Evolutionary conservation across 2,329 filamentous ascomycete species (phyloP).

Genomic region (Rhinocladiella similis): DNA sequence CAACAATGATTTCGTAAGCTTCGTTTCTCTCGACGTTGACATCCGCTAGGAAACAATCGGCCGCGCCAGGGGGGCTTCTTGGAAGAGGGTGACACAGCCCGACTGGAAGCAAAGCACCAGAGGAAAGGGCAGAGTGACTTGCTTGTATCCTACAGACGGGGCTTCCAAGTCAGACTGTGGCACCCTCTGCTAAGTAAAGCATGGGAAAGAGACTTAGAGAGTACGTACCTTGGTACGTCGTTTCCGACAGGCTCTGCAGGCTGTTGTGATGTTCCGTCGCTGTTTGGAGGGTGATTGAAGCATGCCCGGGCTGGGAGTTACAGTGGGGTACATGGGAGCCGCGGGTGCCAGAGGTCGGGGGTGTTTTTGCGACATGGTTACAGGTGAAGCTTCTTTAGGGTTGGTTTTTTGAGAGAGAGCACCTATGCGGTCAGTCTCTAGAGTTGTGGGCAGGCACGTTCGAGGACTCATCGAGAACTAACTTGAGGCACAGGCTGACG

Average conservation of each 20-base stretch:
- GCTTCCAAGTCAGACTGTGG: neutral
- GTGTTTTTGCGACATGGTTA: neutral
- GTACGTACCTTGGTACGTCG: slow-evolving; percentile 13
- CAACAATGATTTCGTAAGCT: neutral
- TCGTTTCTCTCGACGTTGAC: neutral
- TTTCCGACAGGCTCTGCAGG: slow-evolving; percentile 9
- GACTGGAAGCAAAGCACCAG: neutral
- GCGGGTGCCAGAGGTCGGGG: neutral
- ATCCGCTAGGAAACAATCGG: neutral
- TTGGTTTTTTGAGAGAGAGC: neutral
- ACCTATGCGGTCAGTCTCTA: neutral
- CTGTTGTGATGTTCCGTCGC: slow-evolving; percentile 9
- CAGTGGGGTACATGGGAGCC: neutral
- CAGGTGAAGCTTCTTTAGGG: neutral
- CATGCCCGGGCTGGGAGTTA: neutral
- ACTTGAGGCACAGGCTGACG: neutral
- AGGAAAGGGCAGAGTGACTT: neutral
- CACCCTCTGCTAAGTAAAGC: neutral
- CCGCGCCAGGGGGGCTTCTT: neutral
- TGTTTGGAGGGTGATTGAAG: neutral
- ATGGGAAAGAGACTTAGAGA: neutral
- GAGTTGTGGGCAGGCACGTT: neutral
- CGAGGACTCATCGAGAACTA: neutral
- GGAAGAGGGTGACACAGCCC: neutral
- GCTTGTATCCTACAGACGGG: neutral